Percentiles rank a stretch among this genome's conserved stretches.
These are phyloP conservation scores for Neonectria hederae DNA, from an alignment of 2,329 filamentous ascomycete species.

Conservation along the genomic window DNA sequence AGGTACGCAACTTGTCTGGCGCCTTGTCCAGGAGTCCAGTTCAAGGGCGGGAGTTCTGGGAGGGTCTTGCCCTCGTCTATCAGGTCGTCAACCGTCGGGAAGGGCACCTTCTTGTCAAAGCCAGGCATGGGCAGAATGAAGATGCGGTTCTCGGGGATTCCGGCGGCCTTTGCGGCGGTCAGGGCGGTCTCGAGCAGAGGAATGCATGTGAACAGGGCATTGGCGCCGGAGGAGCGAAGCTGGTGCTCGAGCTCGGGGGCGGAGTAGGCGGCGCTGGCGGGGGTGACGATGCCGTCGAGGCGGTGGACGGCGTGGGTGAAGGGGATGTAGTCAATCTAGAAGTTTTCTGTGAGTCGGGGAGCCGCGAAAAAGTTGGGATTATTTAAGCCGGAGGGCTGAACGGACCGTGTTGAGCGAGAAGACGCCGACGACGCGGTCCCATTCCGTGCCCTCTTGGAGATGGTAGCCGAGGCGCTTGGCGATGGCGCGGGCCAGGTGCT, in stretches of 20 bases:
- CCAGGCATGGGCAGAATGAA: conserved; percentile 76
- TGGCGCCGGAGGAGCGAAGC: conserved; percentile 73
- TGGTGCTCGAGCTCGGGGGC: conserved; percentile 76
- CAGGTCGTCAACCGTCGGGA: conserved; percentile 73
- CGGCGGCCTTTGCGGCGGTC: conserved; percentile 69
- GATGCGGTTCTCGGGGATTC: conserved; percentile 70
- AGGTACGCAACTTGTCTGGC: conserved; percentile 77
- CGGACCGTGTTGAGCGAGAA: conserved; percentile 84
- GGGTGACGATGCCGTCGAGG: conserved; percentile 76
- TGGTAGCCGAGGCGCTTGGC: conserved; percentile 76
- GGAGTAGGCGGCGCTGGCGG: conserved; percentile 80
- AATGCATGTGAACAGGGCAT: conserved; percentile 76
- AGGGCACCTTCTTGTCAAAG: conserved; percentile 59
- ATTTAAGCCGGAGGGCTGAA: too few relatives aligned
- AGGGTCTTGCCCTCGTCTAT: conserved; percentile 67
- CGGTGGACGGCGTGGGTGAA: conserved; percentile 79
- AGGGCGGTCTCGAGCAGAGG: conserved; percentile 72
- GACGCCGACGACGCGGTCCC: conserved; percentile 81
- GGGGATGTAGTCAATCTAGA: conserved; percentile 77
- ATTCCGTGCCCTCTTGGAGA: conserved; percentile 76
- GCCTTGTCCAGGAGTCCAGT: conserved; percentile 72
- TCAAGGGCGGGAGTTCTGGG: conserved; percentile 62
- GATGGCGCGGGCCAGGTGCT: conserved; percentile 73
- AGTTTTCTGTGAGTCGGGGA: background rate
- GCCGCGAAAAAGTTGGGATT: background rate